A percentile compares a stretch with the other conserved stretches of the same genome.
These are phyloP conservation scores for Epichloe amarillans DNA, from an alignment of 2,329 filamentous ascomycete genomes.

Conservation along the genomic window DNA sequence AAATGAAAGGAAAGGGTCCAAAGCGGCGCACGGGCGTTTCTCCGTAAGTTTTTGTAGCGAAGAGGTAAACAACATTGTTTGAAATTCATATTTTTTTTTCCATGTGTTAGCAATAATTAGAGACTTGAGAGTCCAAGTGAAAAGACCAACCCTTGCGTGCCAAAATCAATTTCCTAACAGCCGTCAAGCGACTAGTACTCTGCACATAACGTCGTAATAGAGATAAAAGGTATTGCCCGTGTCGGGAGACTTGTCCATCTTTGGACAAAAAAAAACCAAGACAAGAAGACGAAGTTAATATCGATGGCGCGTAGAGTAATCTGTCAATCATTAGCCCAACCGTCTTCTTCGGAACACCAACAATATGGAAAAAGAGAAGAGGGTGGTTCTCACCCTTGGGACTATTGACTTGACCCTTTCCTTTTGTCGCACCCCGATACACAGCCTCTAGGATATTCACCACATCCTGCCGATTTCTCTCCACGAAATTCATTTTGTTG, in stretches of 20 bases:
- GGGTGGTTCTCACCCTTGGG: slow-evolving; percentile 51
- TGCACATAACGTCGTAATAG: background rate
- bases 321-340: slow-evolving; percentile 8
- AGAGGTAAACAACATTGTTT: background rate
- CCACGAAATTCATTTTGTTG: slow-evolving; percentile 93
- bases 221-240: background rate
- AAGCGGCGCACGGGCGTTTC: background rate
- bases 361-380: background rate
- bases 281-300: slow-evolving; percentile 14
- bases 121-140: slow-evolving; percentile 7
- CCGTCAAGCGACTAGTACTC: background rate
- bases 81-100: background rate
- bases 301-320: slow-evolving; percentile 25
- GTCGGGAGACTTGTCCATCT: background rate
- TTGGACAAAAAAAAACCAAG: background rate
- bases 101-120: slow-evolving; percentile 4
- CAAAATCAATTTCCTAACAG: background rate
- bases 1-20: background rate
- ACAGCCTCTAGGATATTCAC: slow-evolving; percentile 98
- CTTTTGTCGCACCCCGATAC: slow-evolving; percentile 97
- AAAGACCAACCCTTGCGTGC: slow-evolving; percentile 15
- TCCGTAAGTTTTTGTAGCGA: background rate
- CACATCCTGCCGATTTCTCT: slow-evolving; percentile 92
- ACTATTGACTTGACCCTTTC: slow-evolving; percentile 86
- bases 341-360: background rate